Percentiles rank a stretch among this genome's conserved stretches.
Conservation (phyloP, 2,329 filamentous ascomycete species). For the Neofusicoccum ribis region DNA sequence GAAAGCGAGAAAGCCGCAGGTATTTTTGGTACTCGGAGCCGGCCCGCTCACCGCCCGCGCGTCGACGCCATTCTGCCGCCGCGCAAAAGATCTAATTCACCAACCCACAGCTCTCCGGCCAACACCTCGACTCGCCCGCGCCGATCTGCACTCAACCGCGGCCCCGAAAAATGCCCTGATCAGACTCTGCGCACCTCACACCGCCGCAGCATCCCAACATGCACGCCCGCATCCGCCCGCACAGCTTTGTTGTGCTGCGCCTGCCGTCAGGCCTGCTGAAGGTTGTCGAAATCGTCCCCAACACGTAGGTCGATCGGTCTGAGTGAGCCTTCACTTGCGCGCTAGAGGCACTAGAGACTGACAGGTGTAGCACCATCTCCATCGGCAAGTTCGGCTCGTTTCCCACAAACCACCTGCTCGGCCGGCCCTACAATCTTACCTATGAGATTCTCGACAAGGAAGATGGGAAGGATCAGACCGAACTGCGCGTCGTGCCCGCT, state of each 20-base stretch:
- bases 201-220: slow-evolving; percentile 27
- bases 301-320: slow-evolving; percentile 58
- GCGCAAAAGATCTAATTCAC: slow-evolving; percentile 7
- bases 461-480: slow-evolving; percentile 61
- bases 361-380: slow-evolving; percentile 68
- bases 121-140: background rate
- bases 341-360: background rate
- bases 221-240: slow-evolving; percentile 51
- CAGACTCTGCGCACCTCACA: background rate
- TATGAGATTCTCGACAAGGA: slow-evolving; percentile 81
- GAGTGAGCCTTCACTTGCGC: slow-evolving; percentile 24
- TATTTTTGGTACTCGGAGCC: too few relatives aligned
- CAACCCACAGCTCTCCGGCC: background rate
- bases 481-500: slow-evolving; percentile 75
- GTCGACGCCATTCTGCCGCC: background rate
- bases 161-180: background rate
- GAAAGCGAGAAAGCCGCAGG: too few relatives aligned
- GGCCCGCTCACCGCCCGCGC: background rate
- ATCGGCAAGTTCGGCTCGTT: slow-evolving; percentile 93
- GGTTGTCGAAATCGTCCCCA: slow-evolving; percentile 60
- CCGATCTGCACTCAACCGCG: background rate
- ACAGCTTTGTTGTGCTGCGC: slow-evolving; percentile 55
- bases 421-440: slow-evolving; percentile 87
- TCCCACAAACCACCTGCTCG: slow-evolving; percentile 82
- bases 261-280: slow-evolving; percentile 61